These are phyloP conservation scores for Hanseniaspora valbyensis DNA, from an alignment of 805 yeast genomes.

Conservation along the genomic window DNA sequence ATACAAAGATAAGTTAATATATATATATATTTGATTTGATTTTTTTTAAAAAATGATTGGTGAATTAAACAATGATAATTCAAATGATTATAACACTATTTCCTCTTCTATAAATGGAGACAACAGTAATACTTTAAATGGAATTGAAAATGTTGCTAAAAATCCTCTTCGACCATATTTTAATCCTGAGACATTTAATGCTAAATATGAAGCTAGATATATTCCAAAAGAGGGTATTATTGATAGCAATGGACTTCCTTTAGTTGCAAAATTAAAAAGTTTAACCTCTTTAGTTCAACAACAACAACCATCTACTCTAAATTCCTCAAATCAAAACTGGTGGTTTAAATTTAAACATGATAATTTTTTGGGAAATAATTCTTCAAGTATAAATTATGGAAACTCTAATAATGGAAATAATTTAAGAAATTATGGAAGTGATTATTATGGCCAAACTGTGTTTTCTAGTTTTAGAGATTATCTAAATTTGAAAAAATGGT, in stretches of 20 bases:
- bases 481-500: conserved; percentile 47
- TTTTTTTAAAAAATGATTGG: no score
- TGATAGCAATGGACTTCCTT: conserved; percentile 34
- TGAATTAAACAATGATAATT: no score
- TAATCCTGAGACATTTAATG: conserved; percentile 54
- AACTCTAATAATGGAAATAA: background rate
- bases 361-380: background rate
- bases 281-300: conserved; percentile 22
- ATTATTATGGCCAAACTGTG: conserved; percentile 33
- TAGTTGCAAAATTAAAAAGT: conserved; percentile 32
- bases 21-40: no score
- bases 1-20: no score
- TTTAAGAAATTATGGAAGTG: background rate
- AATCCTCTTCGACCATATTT: conserved; percentile 52
- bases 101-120: no score
- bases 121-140: background rate
- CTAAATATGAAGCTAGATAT: conserved; percentile 50
- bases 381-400: background rate
- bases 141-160: background rate
- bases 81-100: no score
- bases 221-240: conserved; percentile 53
- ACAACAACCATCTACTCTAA: conserved; percentile 2
- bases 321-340: conserved; percentile 3
- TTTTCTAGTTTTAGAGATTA: conserved; percentile 39
- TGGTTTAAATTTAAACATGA: conserved; percentile 14